Percentiles rank a stretch among this genome's conserved stretches.
These are phyloP conservation scores for Verticillium tricorpus DNA, from an alignment of 2,329 filamentous ascomycete genomes.

Conservation along the genomic window DNA sequence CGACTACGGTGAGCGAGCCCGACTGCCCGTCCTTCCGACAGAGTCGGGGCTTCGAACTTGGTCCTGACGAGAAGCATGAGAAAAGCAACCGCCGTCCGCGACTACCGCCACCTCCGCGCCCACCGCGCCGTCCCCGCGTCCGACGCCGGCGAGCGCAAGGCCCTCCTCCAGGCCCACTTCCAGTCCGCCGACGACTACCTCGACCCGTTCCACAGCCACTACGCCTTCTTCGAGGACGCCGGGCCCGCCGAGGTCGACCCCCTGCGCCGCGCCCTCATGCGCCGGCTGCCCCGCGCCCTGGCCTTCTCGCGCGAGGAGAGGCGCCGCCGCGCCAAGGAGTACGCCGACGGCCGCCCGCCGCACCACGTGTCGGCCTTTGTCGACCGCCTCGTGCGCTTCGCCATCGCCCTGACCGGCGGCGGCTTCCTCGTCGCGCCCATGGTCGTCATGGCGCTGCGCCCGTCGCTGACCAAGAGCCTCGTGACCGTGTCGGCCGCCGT, in stretches of 20 bases:
- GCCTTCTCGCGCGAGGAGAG: neutral
- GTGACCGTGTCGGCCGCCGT: slow-evolving; percentile 10
- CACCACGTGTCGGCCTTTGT: neutral
- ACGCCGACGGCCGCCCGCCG: neutral
- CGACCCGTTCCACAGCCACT: neutral
- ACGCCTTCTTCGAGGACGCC: neutral
- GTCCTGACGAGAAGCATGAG: too few relatives aligned
- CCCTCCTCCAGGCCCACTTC: neutral
- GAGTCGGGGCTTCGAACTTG: too few relatives aligned
- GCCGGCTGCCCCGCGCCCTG: neutral
- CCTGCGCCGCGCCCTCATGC: neutral
- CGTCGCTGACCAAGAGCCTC: slow-evolving; percentile 10
- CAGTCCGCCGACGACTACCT: neutral
- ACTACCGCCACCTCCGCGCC: neutral
- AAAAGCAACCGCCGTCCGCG: neutral
- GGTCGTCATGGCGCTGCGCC: slow-evolving; percentile 11
- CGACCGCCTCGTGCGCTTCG: slow-evolving; percentile 6
- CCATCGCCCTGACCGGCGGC: slow-evolving; percentile 9
- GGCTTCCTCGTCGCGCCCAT: slow-evolving; percentile 11
- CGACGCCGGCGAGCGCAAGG: neutral
- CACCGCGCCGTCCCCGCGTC: neutral
- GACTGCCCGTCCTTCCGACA: too few relatives aligned
- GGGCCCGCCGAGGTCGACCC: neutral
- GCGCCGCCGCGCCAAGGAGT: neutral
- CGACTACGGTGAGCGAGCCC: neutral